Evolutionary conservation across 768 basidiomycete genomes (phyloP).

Genomic region (Tylopilus sp.): DNA sequence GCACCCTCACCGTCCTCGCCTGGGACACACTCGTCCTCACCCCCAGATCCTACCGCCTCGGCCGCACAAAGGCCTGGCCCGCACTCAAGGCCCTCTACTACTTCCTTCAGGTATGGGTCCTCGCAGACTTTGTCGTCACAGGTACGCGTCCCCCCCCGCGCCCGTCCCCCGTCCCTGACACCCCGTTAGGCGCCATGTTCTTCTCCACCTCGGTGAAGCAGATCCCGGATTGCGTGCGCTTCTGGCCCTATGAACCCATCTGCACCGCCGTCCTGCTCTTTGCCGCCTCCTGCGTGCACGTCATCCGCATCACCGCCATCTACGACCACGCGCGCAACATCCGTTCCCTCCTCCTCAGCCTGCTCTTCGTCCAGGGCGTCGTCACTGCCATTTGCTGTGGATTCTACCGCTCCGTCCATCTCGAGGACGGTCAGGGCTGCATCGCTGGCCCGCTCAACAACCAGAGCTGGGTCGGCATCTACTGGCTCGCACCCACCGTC

Average conservation of each 20-base stretch:
- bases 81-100: slow-evolving; percentile 72
- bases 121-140: slow-evolving; percentile 72
- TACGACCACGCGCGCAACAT: slow-evolving; percentile 58
- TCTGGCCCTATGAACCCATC: slow-evolving; percentile 86
- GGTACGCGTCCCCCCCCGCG: slow-evolving; percentile 40
- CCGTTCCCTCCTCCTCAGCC: slow-evolving; percentile 50
- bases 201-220: slow-evolving; percentile 71
- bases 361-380: slow-evolving; percentile 66
- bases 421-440: slow-evolving; percentile 74
- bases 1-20: slow-evolving; percentile 84
- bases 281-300: slow-evolving; percentile 71
- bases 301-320: slow-evolving; percentile 76
- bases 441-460: slow-evolving; percentile 77
- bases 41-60: slow-evolving; percentile 72
- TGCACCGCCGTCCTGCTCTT: slow-evolving; percentile 73
- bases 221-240: slow-evolving; percentile 53
- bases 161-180: slow-evolving; percentile 4
- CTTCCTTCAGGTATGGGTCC: slow-evolving; percentile 74
- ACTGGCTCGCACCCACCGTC: slow-evolving; percentile 77
- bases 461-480: slow-evolving; percentile 71
- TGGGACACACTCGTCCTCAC: slow-evolving; percentile 88
- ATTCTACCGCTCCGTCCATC: slow-evolving; percentile 80
- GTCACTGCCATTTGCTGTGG: slow-evolving; percentile 72
- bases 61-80: slow-evolving; percentile 65
- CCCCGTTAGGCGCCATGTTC: slow-evolving; percentile 65